These are phyloP conservation scores for Arxiozyma heterogenica DNA, from an alignment of 1,139 yeast genomes.

Conservation along the genomic window DNA sequence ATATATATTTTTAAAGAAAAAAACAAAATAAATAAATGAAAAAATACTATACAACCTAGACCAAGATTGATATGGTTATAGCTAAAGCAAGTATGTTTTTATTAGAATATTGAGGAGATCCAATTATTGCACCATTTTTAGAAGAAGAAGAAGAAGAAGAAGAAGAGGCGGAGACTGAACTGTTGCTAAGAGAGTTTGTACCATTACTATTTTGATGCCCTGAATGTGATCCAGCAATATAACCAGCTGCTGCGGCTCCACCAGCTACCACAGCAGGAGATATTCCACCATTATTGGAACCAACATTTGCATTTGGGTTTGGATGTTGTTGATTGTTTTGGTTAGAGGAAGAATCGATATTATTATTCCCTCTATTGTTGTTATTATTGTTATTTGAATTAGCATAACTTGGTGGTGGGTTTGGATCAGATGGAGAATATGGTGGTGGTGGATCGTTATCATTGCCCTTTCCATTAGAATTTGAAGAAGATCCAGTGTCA, in stretches of 20 bases:
- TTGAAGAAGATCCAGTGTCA: background rate
- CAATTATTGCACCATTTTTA: background rate
- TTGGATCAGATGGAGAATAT: constrained; percentile 6
- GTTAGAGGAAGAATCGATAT: background rate
- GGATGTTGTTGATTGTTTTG: background rate
- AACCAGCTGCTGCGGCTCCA: constrained; percentile 7
- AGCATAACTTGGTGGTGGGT: constrained; percentile 7
- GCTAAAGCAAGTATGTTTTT: background rate
- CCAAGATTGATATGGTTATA: background rate
- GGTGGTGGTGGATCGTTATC: constrained; percentile 6
- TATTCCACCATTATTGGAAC: constrained; percentile 1
- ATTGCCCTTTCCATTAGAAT: constrained; percentile 4
- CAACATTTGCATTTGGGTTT: constrained; percentile 1
- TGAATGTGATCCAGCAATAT: background rate
- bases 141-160: background rate
- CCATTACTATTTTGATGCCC: background rate
- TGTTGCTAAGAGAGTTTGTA: background rate
- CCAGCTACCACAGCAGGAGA: constrained; percentile 2
- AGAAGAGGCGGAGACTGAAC: background rate
- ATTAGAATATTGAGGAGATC: background rate
- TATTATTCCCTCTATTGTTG: background rate
- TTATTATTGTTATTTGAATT: background rate
- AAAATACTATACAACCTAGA: background rate
- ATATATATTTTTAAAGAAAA: background rate
- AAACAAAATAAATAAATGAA: too few species aligned